A percentile compares a stretch with the other conserved stretches of the same genome.
Conservation (phyloP, 2,329 filamentous ascomycete species). For the Sporothrix pallida region DNA sequence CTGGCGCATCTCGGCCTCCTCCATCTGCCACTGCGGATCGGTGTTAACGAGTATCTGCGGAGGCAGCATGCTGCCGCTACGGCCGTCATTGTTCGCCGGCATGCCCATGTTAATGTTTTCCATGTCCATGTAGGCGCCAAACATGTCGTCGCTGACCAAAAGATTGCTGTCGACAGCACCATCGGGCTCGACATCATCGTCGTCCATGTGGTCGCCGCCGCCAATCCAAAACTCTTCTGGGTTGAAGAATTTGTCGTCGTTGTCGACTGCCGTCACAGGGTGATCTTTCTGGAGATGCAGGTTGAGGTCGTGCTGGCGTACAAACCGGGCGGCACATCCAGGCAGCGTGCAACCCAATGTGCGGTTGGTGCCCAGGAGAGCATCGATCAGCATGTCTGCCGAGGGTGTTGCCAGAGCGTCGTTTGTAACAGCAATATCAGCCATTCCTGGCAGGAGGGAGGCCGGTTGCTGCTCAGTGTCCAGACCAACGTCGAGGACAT, state of each 20-base stretch:
- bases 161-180: background rate
- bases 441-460: too few species aligned
- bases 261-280: conserved; percentile 10
- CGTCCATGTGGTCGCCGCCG: conserved; percentile 17
- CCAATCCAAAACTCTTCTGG: conserved; percentile 36
- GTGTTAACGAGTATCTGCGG: background rate
- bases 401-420: conserved; percentile 48
- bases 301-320: conserved; percentile 58
- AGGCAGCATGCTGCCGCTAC: background rate
- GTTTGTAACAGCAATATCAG: background rate
- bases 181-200: background rate
- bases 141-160: conserved; percentile 21
- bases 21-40: conserved; percentile 38
- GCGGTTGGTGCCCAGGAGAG: conserved; percentile 47
- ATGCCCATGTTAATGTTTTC: background rate
- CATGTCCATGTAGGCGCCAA: conserved; percentile 28
- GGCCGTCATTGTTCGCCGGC: background rate
- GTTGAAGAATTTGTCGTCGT: conserved; percentile 13
- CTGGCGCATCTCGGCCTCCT: conserved; percentile 41
- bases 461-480: background rate
- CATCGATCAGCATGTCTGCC: conserved; percentile 42
- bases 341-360: conserved; percentile 51
- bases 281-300: conserved; percentile 51
- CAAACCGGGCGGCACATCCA: conserved; percentile 55
- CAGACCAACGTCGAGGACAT: conserved; percentile 35